These are phyloP conservation scores for Raphanus sativus DNA, from an alignment of 345 rosid genomes.

Conservation along the genomic window DNA sequence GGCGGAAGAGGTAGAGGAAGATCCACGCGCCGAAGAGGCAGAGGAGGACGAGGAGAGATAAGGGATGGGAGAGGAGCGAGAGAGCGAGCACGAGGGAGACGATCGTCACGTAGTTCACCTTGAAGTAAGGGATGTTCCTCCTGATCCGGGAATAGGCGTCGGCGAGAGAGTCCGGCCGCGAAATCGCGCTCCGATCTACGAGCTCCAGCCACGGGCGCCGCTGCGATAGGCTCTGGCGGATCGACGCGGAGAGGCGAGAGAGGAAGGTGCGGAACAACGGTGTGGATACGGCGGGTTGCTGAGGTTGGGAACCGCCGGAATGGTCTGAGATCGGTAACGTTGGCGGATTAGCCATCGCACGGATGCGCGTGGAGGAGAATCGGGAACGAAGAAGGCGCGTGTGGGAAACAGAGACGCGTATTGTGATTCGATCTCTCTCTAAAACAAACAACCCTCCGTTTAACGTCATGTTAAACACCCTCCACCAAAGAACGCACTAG, in stretches of 20 bases:
- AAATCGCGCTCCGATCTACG: slow-evolving; percentile 55
- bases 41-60: slow-evolving; percentile 65
- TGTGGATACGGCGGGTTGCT: slow-evolving; percentile 54
- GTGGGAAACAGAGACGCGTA: not conserved
- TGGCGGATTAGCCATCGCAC: slow-evolving; percentile 29
- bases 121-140: slow-evolving; percentile 60
- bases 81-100: slow-evolving; percentile 59
- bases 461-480: slow-evolving; percentile 1
- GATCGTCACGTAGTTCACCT: slow-evolving; percentile 67
- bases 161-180: slow-evolving; percentile 58
- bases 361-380: slow-evolving; percentile 27
- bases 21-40: slow-evolving; percentile 65
- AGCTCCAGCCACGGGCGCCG: slow-evolving; percentile 82
- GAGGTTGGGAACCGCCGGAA: slow-evolving; percentile 47
- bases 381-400: slow-evolving; percentile 28
- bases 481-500: not conserved
- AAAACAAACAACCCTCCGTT: not conserved
- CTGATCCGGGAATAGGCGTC: slow-evolving; percentile 75
- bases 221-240: slow-evolving; percentile 66
- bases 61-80: slow-evolving; percentile 68
- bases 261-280: slow-evolving; percentile 64
- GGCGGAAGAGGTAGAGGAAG: slow-evolving; percentile 65
- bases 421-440: not conserved
- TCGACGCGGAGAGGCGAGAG: slow-evolving; percentile 61
- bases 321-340: slow-evolving; percentile 36